Evolutionary conservation across 371 early-diverging fungal genomes (phyloP), one percentile per base, ranked within the genome.

Genomic region (Conidiobolus coronatus): DNA sequence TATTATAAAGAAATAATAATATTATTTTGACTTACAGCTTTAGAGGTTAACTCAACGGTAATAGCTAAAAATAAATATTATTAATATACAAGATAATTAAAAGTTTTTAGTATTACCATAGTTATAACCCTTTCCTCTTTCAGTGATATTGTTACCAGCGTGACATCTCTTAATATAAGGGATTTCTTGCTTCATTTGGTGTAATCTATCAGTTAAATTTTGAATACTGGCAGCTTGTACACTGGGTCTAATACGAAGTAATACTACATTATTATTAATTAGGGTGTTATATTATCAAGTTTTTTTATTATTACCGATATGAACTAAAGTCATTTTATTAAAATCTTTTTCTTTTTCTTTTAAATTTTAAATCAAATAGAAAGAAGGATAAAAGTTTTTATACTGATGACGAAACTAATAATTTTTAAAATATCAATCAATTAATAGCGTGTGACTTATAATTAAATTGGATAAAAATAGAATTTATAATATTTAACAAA

Each of bases 71-170:
- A 9, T 20, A 36, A 37, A 19, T 8, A 15, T 36, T 35, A 18
- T 11, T 11, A 36, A 13, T 37, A 6, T 6, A 45, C 18, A 18
- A 34, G 17, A 33, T 23, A 3, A 45, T 14, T 36, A 4, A 41
- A 20, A 4, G 8, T 29, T 5, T 29, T 29, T 5, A 29, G 9
- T 19, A 8, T 41, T 41, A 45, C 46, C 46, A 22, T 36, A 33
- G 15, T 33, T 45, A n/a, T 45, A 45, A 1, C 46, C 46, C 21
- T 37, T 45, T 18, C 46, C 46, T 3, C 46, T 33, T 13, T 45
- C 36, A 3, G 46, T 45, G 12, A 45, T 14, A 37, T 45, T 45
- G 4, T 45, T 38, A 36, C 46, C 46, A 45, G 33, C 33, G 14
- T 6, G 13, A 14, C 20, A 36, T 13, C 18, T 34, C 22, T 45